Evolutionary conservation across 192 early-diverging fungal genomes (phyloP).

Genomic region (Dispira parvispora): DNA sequence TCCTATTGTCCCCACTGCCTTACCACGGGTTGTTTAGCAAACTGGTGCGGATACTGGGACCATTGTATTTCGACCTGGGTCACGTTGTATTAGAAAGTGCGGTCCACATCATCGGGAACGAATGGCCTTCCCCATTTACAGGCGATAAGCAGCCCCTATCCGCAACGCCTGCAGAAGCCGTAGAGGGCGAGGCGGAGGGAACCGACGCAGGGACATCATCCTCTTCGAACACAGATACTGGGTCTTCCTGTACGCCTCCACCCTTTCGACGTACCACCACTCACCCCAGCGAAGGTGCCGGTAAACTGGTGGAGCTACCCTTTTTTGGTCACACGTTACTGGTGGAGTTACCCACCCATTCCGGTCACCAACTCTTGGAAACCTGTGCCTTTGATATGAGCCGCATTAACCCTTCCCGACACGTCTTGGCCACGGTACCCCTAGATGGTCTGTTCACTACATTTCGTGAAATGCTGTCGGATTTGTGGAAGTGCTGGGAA

Average conservation of each 20-base stretch:
- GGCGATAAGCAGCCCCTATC: neutral
- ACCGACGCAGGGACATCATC: too few relatives aligned
- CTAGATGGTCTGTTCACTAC: conserved; percentile 52
- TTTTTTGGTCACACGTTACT: conserved; percentile 50
- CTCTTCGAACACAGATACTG: neutral
- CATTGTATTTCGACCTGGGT: conserved; percentile 65
- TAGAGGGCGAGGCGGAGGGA: too few relatives aligned
- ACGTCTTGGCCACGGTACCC: conserved; percentile 51
- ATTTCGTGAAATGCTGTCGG: conserved; percentile 62
- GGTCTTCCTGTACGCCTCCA: too few relatives aligned
- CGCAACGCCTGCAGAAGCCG: neutral
- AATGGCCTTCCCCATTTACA: conserved; percentile 17
- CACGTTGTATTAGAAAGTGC: conserved; percentile 63
- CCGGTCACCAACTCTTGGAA: conserved; percentile 54
- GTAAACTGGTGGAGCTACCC: conserved; percentile 50
- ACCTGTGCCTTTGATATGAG: conserved; percentile 51
- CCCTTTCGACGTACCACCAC: neutral
- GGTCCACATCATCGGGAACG: conserved; percentile 44
- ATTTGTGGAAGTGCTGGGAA: conserved; percentile 88
- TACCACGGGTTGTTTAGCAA: conserved; percentile 74
- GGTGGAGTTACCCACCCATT: conserved; percentile 44
- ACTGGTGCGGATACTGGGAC: conserved; percentile 55
- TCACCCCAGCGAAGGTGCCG: conserved; percentile 23
- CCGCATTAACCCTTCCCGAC: conserved; percentile 43
- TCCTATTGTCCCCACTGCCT: conserved; percentile 73